Evolutionary conservation across 1,139 yeast species (phyloP), one percentile per base, ranked within the genome.

Genomic region (Zygoascus sp.): DNA sequence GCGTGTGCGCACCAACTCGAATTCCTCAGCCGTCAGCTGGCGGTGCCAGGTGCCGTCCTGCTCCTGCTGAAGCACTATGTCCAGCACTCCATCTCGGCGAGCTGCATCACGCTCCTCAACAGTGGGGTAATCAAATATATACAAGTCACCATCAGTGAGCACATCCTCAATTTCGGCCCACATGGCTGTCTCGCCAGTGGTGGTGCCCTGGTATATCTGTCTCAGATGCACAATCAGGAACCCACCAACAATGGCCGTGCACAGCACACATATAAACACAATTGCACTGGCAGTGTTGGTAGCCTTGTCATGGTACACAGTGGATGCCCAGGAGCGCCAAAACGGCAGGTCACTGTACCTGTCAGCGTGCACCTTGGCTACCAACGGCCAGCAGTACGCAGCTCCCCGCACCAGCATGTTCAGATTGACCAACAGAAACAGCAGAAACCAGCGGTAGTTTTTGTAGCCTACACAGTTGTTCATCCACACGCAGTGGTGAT

Each of bases 401-500:
- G 76, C 74, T 0, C 95, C 97, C 61, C 87, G 85, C 1, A 67
- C 56, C 52, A 88, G 68, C 38, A 83, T 71, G 53, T 75, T 63
- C 32, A 76, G 62, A 52, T 86, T 83, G 30, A 80, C 68, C 0
- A 74, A 32, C 40, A 92, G 66, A 58, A 83, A 90, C 7, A 67
- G 52, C 45, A 85, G 58, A 60, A 92, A 92, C 75, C 81, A 86
- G 40, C 76, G 69, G 64, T 80, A 85, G 60, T 92, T 92, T 44
- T 77, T 73, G 57, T 75, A 75, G 0, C 97, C 97, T 27, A 92
- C 77, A 65, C 97, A 92, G 60, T 86, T 89, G 66, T 90, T 90
- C 49, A 90, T 68, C 96, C 97, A 92, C n/a, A 88, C 66, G 61
- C 98, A 92, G 66, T 92, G 97, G 62, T 92, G 98, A 62, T 92